These are phyloP conservation scores for Malassezia furfur DNA, from an alignment of 1,284 basidiomycete genomes.

Conservation along the genomic window DNA sequence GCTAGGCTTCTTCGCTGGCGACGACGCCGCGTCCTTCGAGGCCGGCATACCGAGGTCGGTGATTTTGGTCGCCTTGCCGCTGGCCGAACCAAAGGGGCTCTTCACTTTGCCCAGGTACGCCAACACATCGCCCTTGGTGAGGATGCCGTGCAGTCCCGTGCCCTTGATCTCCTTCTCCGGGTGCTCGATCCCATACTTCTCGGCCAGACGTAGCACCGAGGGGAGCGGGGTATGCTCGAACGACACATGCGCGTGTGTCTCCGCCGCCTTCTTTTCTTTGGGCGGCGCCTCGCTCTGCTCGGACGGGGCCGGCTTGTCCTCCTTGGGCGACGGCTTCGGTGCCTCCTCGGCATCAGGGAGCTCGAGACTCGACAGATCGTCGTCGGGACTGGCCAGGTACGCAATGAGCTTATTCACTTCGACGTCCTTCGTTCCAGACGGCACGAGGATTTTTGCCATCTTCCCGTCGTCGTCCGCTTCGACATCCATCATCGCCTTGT, in stretches of 20 bases:
- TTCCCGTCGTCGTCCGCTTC: constrained; percentile 51
- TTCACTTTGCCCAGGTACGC: constrained; percentile 45
- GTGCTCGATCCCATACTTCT: constrained; percentile 40
- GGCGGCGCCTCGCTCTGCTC: neutral
- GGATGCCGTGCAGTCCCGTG: constrained; percentile 48
- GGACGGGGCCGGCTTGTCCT: neutral
- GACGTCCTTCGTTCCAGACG: constrained; percentile 45
- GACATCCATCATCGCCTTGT: constrained; percentile 50
- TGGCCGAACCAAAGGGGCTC: constrained; percentile 29
- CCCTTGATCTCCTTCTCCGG: constrained; percentile 47
- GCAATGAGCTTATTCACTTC: constrained; percentile 49
- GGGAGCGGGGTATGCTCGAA: constrained; percentile 36
- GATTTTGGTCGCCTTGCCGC: constrained; percentile 8
- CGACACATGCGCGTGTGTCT: neutral
- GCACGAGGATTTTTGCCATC: constrained; percentile 48
- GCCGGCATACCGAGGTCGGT: constrained; percentile 4
- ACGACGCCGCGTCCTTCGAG: neutral
- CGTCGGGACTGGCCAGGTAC: constrained; percentile 50
- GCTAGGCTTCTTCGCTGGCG: neutral
- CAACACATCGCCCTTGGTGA: constrained; percentile 51
- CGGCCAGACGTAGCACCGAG: constrained; percentile 47
- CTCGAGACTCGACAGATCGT: constrained; percentile 48
- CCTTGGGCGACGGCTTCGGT: neutral
- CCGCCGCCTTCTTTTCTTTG: neutral
- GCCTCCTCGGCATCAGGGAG: neutral